Conservation (phyloP, 2,329 filamentous ascomycete genomes). For the Canariomyces notabilis region DNA sequence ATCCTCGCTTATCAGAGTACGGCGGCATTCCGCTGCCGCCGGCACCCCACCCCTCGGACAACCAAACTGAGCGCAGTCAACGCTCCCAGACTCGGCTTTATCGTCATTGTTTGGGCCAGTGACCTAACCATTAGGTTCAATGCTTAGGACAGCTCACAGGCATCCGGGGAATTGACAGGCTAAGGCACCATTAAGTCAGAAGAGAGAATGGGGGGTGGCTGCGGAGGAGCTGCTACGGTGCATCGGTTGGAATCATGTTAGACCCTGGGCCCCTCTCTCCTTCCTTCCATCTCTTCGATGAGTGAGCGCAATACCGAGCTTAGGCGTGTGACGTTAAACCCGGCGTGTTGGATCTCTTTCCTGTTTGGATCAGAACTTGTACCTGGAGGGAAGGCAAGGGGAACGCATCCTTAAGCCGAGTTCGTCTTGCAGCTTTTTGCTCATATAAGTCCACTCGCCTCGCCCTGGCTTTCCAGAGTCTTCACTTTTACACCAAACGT, state of each 20-base stretch:
- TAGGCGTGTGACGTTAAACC: constrained; percentile 14
- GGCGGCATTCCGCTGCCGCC: constrained; percentile 26
- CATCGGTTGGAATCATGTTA: neutral
- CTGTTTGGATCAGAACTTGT: constrained; percentile 6
- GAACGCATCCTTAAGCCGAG: constrained; percentile 21
- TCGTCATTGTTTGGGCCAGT: constrained; percentile 15
- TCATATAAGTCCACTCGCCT: constrained; percentile 13
- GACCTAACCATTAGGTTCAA: constrained; percentile 5
- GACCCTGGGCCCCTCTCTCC: neutral
- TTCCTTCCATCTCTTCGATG: neutral
- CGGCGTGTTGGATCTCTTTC: constrained; percentile 1
- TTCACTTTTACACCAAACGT: neutral
- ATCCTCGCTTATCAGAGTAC: constrained; percentile 14
- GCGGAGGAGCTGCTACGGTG: neutral
- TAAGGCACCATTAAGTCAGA: too few species aligned
- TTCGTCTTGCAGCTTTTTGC: neutral
- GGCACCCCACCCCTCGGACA: constrained; percentile 12
- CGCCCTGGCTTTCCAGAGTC: neutral
- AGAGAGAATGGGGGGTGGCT: neutral
- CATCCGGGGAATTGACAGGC: too few species aligned
- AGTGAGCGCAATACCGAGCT: neutral
- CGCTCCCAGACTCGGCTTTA: constrained; percentile 19
- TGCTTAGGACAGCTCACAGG: too few species aligned
- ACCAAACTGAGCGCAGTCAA: constrained; percentile 6
- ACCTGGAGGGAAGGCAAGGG: constrained; percentile 6